Percentiles rank a stretch among this genome's conserved stretches.
phyloP scores from a whole-genome alignment of 768 basidiomycete species.

The Galerina marginata region DNA sequence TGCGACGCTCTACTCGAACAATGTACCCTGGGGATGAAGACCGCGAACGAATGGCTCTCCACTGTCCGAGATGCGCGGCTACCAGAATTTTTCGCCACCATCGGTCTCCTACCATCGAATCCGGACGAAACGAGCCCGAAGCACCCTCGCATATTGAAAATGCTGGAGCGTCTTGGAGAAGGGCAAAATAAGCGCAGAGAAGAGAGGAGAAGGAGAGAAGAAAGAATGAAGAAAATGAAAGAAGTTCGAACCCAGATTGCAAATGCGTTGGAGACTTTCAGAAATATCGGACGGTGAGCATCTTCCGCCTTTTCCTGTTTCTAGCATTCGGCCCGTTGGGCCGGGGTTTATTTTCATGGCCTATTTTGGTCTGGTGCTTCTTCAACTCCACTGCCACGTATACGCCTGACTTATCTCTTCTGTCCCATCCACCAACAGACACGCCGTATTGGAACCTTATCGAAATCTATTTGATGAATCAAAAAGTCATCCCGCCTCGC shows the following conservation, averaged over 20 bases:
- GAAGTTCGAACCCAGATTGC: constrained; percentile 42
- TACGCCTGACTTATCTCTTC: neutral
- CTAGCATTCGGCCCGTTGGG: neutral
- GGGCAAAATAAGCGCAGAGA: constrained; percentile 29
- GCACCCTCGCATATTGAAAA: neutral
- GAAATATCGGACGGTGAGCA: constrained; percentile 3
- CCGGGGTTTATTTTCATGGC: too few species aligned
- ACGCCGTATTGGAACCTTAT: constrained; percentile 67
- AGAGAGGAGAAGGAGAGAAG: constrained; percentile 33
- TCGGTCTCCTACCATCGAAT: neutral
- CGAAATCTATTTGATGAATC: too few species aligned
- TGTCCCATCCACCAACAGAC: constrained; percentile 29
- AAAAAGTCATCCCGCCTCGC: too few species aligned
- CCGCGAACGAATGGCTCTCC: constrained; percentile 57
- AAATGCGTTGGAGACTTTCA: constrained; percentile 50
- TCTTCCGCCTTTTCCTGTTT: neutral
- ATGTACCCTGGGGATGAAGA: constrained; percentile 45
- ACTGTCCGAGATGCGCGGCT: constrained; percentile 37
- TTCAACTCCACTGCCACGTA: neutral
- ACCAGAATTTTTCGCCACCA: neutral
- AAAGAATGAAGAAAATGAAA: constrained; percentile 40
- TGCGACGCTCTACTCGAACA: constrained; percentile 57
- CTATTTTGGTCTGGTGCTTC: neutral
- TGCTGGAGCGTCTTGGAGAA: constrained; percentile 40
- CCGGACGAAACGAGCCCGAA: too few species aligned